phyloP scores from a whole-genome alignment of 306 rosid genomes.

The Cucumis melo region DNA sequence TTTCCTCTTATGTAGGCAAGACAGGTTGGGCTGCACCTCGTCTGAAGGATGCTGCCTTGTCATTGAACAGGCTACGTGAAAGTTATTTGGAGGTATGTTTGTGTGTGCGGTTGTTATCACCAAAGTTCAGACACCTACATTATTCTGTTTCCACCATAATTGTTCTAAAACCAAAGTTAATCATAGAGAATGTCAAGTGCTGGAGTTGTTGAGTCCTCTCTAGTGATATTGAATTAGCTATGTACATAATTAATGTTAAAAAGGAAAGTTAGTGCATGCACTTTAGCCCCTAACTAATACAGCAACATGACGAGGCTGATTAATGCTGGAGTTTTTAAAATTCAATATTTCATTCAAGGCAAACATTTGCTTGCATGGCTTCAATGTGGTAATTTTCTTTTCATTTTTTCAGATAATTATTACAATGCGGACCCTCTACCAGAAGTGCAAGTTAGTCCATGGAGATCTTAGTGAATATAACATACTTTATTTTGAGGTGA shows the following conservation, averaged over 20 bases:
- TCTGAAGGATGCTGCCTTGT: slow-evolving; percentile 78
- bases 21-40: slow-evolving; percentile 93
- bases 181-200: not conserved
- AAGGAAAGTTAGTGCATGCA: not conserved
- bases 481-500: slow-evolving; percentile 73
- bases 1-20: slow-evolving; percentile 39
- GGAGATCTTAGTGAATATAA: slow-evolving; percentile 94
- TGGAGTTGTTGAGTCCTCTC: not conserved
- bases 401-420: slow-evolving; percentile 44
- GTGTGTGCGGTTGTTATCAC: not conserved
- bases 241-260: not conserved
- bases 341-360: not conserved
- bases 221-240: not conserved
- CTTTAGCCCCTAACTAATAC: not conserved
- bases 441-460: slow-evolving; percentile 85
- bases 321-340: not conserved
- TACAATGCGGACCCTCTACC: slow-evolving; percentile 76
- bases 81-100: slow-evolving; percentile 70
- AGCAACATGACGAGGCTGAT: not conserved
- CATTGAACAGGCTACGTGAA: slow-evolving; percentile 73
- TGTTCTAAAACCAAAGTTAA: not conserved
- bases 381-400: not conserved
- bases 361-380: not conserved
- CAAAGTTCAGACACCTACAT: not conserved
- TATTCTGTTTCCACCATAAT: not conserved